Percentiles rank a stretch among this genome's conserved stretches.
Evolutionary conservation across 768 basidiomycete species (phyloP).

Genomic region (Rhodocollybia butyracea): DNA sequence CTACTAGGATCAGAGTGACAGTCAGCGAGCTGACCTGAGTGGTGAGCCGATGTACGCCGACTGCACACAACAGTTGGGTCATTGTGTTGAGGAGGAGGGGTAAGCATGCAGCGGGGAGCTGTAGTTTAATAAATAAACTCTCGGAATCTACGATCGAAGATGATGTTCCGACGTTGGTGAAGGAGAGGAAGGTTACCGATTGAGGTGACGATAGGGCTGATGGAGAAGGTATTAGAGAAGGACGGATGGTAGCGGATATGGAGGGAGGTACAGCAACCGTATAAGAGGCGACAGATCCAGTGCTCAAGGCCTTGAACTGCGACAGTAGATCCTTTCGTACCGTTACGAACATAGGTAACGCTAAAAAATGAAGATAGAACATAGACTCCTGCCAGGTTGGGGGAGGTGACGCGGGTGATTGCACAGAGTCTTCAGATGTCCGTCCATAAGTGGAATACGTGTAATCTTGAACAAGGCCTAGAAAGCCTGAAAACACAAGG

Average conservation of each 20-base stretch:
- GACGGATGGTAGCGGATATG: conserved; percentile 1
- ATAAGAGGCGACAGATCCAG: conserved; percentile 32
- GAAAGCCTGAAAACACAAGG: conserved; percentile 73
- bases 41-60: conserved; percentile 86
- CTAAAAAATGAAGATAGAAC: conserved; percentile 87
- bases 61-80: conserved; percentile 81
- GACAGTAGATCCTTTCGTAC: conserved; percentile 47
- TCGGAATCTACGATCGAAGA: conserved; percentile 14
- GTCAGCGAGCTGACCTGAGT: conserved; percentile 70
- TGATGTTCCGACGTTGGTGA: conserved; percentile 22
- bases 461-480: conserved; percentile 84
- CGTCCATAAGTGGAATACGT: conserved; percentile 45
- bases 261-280: conserved; percentile 17
- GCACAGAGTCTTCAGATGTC: conserved; percentile 6
- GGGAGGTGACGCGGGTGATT: conserved; percentile 10
- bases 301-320: conserved; percentile 43
- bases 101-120: conserved; percentile 56
- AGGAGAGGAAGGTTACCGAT: conserved; percentile 10
- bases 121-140: conserved; percentile 21
- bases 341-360: conserved; percentile 73
- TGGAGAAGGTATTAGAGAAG: conserved; percentile 9
- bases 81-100: conserved; percentile 73
- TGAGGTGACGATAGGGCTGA: conserved; percentile 6
- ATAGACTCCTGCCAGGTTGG: conserved; percentile 82
- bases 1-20: conserved; percentile 77